Base-by-base conservation (phyloP, 495 filamentous ascomycete genomes). In the Aspergillus biplanus region DNA sequence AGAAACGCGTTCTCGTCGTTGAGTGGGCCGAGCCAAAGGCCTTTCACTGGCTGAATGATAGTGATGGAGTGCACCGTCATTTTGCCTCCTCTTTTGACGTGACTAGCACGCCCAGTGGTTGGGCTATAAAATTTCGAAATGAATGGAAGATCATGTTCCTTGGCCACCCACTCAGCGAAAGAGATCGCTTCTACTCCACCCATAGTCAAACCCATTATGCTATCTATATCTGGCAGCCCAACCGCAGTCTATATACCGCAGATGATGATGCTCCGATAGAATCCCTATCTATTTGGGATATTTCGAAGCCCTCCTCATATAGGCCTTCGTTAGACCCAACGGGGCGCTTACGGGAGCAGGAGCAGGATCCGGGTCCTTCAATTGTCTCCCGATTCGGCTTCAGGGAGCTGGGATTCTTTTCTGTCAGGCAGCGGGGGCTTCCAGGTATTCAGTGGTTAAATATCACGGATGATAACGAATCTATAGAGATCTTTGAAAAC, bases 121-220 rank as follows among this genome's bases (percentile, higher is more conserved):
- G 82, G 82, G 67, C 67, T 12, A 72, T 87, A 52, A 65, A 64
- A 1, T 82, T 82, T 32, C 85, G 87, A n/a, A 89, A 86, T 62
- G 87, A 91, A 67, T 91, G 85, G 85, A 87, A 88, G 66, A 83
- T 90, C 9, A 84, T 87, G 73, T 85, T 84, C 57, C 75, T 85
- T 5, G 87, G 86, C 6, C 80, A 89, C 33, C 85, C 87, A 5
- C 65, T 89, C 8, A 86, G 84, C 67, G 77, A 80, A 18, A 71
- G 78, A 48, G 85, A 89, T 62, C 83, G 87, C 6, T 90, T 89
- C 77, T 89, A 85, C 73, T 89, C 87, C 1, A 69, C 83, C 2
- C 88, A 91, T 67, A 89, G 75, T 35, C 63, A 82, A 11, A 84
- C 80, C 0, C 85, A 90, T 62, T 91, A 90, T 67, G 86, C 83